Percentiles rank a stretch among this genome's conserved stretches.
Conservation (phyloP, 139 green algal genomes). For the Picochlorum sp. region DNA sequence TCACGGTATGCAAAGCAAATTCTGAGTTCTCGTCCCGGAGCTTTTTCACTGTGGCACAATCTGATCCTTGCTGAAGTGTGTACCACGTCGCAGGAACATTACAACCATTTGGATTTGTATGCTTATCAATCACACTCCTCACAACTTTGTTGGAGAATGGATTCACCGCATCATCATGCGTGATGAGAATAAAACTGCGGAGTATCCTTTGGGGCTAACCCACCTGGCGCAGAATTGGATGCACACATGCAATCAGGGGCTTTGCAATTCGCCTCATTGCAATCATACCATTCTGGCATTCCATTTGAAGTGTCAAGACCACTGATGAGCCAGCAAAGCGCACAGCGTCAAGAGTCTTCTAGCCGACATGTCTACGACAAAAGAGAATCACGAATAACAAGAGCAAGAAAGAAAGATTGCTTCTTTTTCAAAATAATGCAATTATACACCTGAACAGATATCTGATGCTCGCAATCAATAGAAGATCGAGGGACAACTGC, state of each 20-base stretch:
- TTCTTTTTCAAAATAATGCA: too few species aligned
- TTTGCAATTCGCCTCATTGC: constrained; percentile 14
- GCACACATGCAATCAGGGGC: constrained; percentile 19
- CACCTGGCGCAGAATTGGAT: constrained; percentile 10
- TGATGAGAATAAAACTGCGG: constrained; percentile 28
- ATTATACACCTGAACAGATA: too few species aligned
- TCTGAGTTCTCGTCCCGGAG: constrained; percentile 20
- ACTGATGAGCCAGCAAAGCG: neutral
- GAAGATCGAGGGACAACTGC: too few species aligned
- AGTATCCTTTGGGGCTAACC: constrained; percentile 14
- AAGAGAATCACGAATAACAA: too few species aligned
- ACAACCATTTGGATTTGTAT: constrained; percentile 27
- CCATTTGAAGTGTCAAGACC: neutral
- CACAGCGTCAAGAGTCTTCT: neutral
- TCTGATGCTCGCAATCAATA: too few species aligned
- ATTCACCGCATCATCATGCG: constrained; percentile 21
- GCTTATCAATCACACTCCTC: constrained; percentile 15
- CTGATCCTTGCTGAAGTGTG: constrained; percentile 12
- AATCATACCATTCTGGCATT: constrained; percentile 13
- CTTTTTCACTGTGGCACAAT: constrained; percentile 9
- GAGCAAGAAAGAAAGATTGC: too few species aligned
- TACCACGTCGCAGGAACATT: constrained; percentile 27
- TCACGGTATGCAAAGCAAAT: constrained; percentile 22
- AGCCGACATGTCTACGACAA: too few species aligned
- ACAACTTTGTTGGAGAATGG: constrained; percentile 15